phyloP scores from a whole-genome alignment of 2,329 filamentous ascomycete species.

The Colletotrichum magnum region DNA sequence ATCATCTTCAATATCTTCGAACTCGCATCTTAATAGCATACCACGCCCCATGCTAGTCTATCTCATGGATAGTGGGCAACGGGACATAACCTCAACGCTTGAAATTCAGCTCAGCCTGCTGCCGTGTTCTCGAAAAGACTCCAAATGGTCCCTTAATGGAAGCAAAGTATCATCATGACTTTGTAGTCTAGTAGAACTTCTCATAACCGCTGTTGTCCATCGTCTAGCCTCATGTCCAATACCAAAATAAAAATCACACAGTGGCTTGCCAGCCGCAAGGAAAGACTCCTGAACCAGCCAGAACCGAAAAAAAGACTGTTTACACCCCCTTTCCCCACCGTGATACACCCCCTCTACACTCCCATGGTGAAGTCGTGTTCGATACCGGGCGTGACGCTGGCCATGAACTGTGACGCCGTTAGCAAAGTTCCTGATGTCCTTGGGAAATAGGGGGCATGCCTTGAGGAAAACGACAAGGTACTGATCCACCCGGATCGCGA shows the following conservation, averaged over 20 bases:
- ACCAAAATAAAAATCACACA: constrained; percentile 7
- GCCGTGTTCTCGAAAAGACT: not conserved
- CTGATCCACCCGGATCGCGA: constrained; percentile 89
- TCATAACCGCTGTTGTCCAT: constrained; percentile 23
- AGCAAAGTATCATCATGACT: constrained; percentile 20
- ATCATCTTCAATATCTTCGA: too few species aligned
- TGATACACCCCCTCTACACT: constrained; percentile 65
- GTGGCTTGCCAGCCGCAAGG: not conserved
- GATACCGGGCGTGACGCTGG: constrained; percentile 94
- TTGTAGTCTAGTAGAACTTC: constrained; percentile 30
- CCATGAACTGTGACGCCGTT: constrained; percentile 72
- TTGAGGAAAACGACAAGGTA: constrained; percentile 91
- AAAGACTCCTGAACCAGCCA: not conserved
- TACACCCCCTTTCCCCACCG: not conserved
- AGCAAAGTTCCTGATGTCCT: constrained; percentile 35
- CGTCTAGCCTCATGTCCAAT: constrained; percentile 34
- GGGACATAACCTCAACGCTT: too few species aligned
- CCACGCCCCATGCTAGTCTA: too few species aligned
- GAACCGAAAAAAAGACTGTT: not conserved
- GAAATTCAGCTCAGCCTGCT: too few species aligned
- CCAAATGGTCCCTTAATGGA: not conserved
- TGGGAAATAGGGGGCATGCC: constrained; percentile 61
- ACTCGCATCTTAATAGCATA: too few species aligned
- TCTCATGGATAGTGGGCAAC: too few species aligned
- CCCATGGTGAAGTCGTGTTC: constrained; percentile 99